Base-by-base conservation (phyloP, 1,284 basidiomycete genomes). In the Apiotrichum veenhuisii region DNA sequence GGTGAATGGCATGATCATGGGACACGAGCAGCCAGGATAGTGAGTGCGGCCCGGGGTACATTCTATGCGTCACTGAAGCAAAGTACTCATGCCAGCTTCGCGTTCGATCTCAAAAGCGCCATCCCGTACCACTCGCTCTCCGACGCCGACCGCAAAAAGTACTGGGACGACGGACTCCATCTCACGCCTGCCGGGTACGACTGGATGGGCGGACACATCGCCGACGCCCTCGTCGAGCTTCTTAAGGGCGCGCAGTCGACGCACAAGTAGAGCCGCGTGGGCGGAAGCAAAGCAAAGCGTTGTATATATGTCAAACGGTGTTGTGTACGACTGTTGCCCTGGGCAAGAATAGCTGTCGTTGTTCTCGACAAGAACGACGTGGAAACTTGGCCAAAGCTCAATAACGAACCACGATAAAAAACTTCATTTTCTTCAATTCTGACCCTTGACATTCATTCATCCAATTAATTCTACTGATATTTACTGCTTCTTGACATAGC, bases 101-200 rank as follows among this genome's bases (percentile, higher is more conserved):
- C 50, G 1, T 56, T 56, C n/a, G 55, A 56, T 20, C 25, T 56
- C 10, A 25, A 38, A 10, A 5, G 15, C 11, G 49, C 43, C 0
- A 27, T 56, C 18, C 55, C 55, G 27, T 52, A 52, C 50, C 50
- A 51, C 42, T 38, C 55, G 3, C 49, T 56, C 27, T 18, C 25
- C 2, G 15, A n/a, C 7, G 15, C 3, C 3, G 43, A 56, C 20
- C 36, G 23, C 14, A 9, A 46, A 9, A 22, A 7, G 37, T 51
- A 46, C 44, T 56, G 55, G 55, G 55, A 56, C 44, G 55, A 56
- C 27, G 43, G 37, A 8, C 41, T 56, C 23, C 55, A 56, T 20
- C 40, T 52, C 38, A 56, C 55, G 5, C 33, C 49, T 1, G 49
- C 11, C 0, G 55, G 55, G 23, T 56, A 56, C 17, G 55, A 41